phyloP scores from a whole-genome alignment of 164 flowering plant genomes.

The Protea cynaroides region DNA sequence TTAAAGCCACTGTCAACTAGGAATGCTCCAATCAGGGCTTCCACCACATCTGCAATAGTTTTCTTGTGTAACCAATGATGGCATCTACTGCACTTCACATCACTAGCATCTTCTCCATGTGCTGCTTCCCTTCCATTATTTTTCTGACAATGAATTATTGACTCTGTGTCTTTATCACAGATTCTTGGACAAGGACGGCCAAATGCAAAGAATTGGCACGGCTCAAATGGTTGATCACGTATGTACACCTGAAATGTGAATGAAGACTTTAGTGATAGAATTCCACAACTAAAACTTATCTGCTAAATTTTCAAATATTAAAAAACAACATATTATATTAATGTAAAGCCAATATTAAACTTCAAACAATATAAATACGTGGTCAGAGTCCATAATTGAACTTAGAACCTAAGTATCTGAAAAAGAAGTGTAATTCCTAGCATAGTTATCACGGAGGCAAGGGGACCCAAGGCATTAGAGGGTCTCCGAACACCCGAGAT shows the following conservation, averaged over 20 bases:
- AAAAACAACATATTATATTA: background rate
- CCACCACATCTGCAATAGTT: constrained; percentile 89
- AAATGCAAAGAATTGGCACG: constrained; percentile 57
- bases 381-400: no score
- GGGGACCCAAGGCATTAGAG: no score
- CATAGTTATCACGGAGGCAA: no score
- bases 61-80: constrained; percentile 82
- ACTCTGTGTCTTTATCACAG: constrained; percentile 47
- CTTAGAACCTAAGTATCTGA: no score
- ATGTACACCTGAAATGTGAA: constrained; percentile 59
- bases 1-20: constrained; percentile 89
- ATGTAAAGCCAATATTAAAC: background rate
- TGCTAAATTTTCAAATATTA: background rate
- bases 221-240: constrained; percentile 80
- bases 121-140: background rate
- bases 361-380: no score
- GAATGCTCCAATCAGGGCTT: constrained; percentile 90
- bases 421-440: no score
- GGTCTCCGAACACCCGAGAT: no score
- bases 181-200: constrained; percentile 65
- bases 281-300: background rate
- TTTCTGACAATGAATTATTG: constrained; percentile 34
- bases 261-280: no score
- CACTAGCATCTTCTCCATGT: constrained; percentile 14
- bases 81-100: constrained; percentile 50